phyloP scores from a whole-genome alignment of 805 yeast genomes.

The Nakazawaea pomicola region DNA sequence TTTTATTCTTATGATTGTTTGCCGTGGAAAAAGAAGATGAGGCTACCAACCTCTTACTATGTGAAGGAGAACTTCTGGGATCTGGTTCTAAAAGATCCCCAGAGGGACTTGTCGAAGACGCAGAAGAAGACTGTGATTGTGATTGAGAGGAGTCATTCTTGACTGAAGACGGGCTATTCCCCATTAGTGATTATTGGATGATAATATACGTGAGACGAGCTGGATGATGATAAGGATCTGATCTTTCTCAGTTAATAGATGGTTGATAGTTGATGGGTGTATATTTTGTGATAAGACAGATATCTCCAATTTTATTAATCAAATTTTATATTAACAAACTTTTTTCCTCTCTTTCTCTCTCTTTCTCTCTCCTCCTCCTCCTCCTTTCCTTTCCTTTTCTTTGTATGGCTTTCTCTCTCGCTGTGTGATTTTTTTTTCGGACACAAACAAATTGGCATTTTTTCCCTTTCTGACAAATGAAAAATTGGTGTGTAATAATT shows the following conservation, averaged over 20 bases:
- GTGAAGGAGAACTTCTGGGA: constrained; percentile 7
- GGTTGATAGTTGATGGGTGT: neutral
- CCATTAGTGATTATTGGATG: constrained; percentile 9
- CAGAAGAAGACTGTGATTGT: constrained; percentile 3
- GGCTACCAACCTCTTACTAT: constrained; percentile 12
- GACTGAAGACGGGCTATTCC: constrained; percentile 14
- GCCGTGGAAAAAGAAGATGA: constrained; percentile 4
- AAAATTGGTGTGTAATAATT: too few species aligned
- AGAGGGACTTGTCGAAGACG: too few species aligned
- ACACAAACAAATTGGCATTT: too few species aligned
- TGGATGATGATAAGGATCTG: too few species aligned
- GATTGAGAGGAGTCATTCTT: constrained; percentile 13
- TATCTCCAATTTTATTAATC: too few species aligned
- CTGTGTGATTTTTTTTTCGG: neutral
- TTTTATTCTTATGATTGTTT: too few species aligned
- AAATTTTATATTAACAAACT: too few species aligned
- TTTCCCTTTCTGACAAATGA: too few species aligned
- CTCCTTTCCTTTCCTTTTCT: neutral
- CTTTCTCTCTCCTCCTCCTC: neutral
- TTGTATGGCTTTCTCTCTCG: neutral
- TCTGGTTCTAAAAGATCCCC: constrained; percentile 11
- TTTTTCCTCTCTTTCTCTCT: neutral
- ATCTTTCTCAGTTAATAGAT: too few species aligned
- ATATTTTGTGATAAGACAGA: neutral
- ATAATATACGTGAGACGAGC: neutral